Evolutionary conservation across 1,284 basidiomycete species (phyloP), one percentile per base, ranked within the genome.

Genomic region (Rhodotorula sp.): DNA sequence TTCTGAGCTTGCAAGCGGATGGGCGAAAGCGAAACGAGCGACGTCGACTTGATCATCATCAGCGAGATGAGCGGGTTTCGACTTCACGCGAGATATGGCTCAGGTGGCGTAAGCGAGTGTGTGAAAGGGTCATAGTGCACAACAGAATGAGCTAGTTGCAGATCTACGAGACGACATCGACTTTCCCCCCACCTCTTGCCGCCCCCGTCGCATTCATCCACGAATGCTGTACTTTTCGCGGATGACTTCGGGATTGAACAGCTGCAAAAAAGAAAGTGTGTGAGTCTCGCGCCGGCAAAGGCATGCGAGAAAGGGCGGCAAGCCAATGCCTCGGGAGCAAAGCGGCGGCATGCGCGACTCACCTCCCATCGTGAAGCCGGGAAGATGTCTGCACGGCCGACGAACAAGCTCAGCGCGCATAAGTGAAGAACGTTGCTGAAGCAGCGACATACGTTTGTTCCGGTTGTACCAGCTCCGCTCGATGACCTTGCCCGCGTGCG

Each of bases 401-500:
- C 12, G n/a, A n/a, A 21, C 10, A 23, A 56, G 13, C 5, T 1
- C 5, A 23, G 16, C 41, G 13, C 2, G n/a, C 27, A 1, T 41
- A n/a, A 8, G 23, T 2, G 34, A 42, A 17, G 34, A 0, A 23
- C 48, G 54, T 25, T 1, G 8, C 5, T 19, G 21, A 12, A 25
- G 34, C 34, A 5, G 34, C 2, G n/a, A 60, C 73, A 48, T 44
- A 76, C 75, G 75, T 58, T 98, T 98, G 80, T 94, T 95, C 59
- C 94, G 86, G 78, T 95, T 91, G 81, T 99, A 98, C 87, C 92
- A 99, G 71, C 90, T 91, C 72, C 97, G 84, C 81, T 98, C 93
- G 16, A 99, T 96, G 5, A 99, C 96, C 81, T 99, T 99, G 3
- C 97, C 97, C 0, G 97, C 97, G 80, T 99, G 97, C 13, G 92